Percentiles rank a stretch among this genome's conserved stretches.
Conservation (phyloP, 495 filamentous ascomycete species). For the Umbilicaria muhlenbergii region DNA sequence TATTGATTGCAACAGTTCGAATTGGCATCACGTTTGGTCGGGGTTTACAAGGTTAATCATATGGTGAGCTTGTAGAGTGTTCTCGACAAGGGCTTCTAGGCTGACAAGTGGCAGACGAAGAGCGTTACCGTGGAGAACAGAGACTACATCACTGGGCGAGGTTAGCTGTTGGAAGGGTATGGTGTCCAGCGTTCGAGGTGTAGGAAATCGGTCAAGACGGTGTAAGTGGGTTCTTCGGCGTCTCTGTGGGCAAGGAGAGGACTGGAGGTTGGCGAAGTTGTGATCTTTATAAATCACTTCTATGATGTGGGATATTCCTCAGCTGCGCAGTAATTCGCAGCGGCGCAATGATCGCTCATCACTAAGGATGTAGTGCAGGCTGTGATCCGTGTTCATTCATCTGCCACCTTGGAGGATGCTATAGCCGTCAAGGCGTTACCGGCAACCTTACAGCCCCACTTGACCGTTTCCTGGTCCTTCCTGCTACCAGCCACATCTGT, state of each 20-base stretch:
- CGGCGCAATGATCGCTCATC: no score
- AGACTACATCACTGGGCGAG: constrained; percentile 51
- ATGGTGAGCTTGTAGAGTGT: constrained; percentile 42
- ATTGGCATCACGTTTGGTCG: constrained; percentile 79
- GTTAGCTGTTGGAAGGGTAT: not conserved
- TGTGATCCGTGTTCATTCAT: not conserved
- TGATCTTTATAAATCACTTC: no score
- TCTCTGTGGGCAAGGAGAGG: no score
- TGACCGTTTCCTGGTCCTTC: constrained; percentile 44
- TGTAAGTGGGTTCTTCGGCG: no score
- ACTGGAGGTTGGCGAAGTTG: no score
- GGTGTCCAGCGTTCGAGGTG: no score
- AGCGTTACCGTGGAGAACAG: constrained; percentile 88
- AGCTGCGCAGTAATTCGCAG: no score
- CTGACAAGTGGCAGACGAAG: constrained; percentile 43
- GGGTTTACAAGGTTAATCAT: constrained; percentile 98
- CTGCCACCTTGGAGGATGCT: constrained; percentile 18
- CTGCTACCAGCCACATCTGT: constrained; percentile 50
- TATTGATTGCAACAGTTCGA: constrained; percentile 48
- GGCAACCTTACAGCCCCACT: constrained; percentile 55
- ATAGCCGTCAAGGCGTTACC: constrained; percentile 39
- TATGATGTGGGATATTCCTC: no score
- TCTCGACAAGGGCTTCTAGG: not conserved
- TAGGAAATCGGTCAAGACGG: no score
- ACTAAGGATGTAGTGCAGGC: no score